These are phyloP conservation scores for Penicillium sp. DNA, from an alignment of 2,329 filamentous ascomycete species.

Conservation along the genomic window DNA sequence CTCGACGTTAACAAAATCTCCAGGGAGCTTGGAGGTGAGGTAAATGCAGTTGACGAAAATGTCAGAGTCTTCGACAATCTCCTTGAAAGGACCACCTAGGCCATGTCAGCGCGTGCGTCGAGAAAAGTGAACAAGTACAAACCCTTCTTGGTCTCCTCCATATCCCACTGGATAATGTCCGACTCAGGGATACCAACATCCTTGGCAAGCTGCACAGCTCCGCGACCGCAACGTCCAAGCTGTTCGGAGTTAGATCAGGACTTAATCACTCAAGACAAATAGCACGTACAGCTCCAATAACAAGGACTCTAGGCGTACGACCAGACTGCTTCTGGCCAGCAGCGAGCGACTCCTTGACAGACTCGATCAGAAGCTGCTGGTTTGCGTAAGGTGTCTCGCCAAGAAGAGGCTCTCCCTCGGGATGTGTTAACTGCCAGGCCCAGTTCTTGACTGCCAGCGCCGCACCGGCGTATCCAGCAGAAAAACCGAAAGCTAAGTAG, in stretches of 20 bases:
- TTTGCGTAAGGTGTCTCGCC: slow-evolving; percentile 65
- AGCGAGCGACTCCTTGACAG: slow-evolving; percentile 74
- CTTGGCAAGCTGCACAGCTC: slow-evolving; percentile 79
- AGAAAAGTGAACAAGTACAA: slow-evolving; percentile 10
- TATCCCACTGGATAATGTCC: slow-evolving; percentile 76
- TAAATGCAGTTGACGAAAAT: slow-evolving; percentile 92
- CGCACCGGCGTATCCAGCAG: slow-evolving; percentile 76
- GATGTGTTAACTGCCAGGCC: slow-evolving; percentile 79
- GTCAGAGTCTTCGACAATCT: slow-evolving; percentile 71
- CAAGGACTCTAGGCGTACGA: slow-evolving; percentile 72
- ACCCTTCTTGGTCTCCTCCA: slow-evolving; percentile 76
- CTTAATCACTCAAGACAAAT: neutral
- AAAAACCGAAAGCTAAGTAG: slow-evolving; percentile 57
- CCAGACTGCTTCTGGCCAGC: slow-evolving; percentile 70
- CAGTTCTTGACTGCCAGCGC: slow-evolving; percentile 79
- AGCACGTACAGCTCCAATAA: slow-evolving; percentile 72
- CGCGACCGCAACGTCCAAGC: slow-evolving; percentile 73
- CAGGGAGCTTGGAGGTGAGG: slow-evolving; percentile 75
- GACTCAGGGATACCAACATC: slow-evolving; percentile 73
- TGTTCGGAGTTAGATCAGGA: slow-evolving; percentile 21
- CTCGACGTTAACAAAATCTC: slow-evolving; percentile 73
- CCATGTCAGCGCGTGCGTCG: slow-evolving; percentile 24
- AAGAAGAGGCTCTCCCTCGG: slow-evolving; percentile 68
- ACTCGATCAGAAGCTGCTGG: slow-evolving; percentile 72
- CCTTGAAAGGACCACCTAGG: slow-evolving; percentile 71